Evolutionary conservation across 805 yeast genomes (phyloP).

Genomic region (Cyberlindnera nakhonratchasimensis): DNA sequence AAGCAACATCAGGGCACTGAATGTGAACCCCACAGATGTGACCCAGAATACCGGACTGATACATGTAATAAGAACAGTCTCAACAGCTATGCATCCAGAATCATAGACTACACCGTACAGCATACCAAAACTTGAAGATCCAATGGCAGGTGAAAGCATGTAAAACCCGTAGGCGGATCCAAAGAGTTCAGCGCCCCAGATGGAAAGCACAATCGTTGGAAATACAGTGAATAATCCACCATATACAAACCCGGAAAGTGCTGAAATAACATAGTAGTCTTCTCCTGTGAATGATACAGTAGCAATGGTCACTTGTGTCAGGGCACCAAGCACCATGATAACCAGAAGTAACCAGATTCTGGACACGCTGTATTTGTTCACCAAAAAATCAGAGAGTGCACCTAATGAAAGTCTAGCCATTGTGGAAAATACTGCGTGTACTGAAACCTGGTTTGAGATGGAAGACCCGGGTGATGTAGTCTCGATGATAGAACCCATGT

Average conservation of each 20-base stretch:
- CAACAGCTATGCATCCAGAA: conserved; percentile 22
- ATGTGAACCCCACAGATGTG: conserved; percentile 13
- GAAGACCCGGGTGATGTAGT: conserved; percentile 21
- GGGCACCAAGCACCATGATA: conserved; percentile 33
- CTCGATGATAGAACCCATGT: conserved; percentile 68
- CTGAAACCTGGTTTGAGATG: conserved; percentile 50
- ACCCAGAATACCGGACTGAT: conserved; percentile 22
- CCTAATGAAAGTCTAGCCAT: conserved; percentile 65
- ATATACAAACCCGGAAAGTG: conserved; percentile 64
- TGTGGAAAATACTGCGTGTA: conserved; percentile 68
- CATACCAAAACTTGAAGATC: conserved; percentile 65
- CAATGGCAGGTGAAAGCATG: conserved; percentile 85
- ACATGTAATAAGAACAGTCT: conserved; percentile 7
- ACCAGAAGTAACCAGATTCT: conserved; percentile 31
- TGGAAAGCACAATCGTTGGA: conserved; percentile 78
- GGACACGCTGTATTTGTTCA: conserved; percentile 26
- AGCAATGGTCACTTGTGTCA: conserved; percentile 35
- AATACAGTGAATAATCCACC: conserved; percentile 84
- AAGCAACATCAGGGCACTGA: conserved; percentile 13
- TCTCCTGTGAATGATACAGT: conserved; percentile 19
- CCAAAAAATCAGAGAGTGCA: conserved; percentile 58
- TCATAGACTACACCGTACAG: conserved; percentile 67
- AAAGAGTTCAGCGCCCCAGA: conserved; percentile 85
- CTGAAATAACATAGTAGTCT: conserved; percentile 34
- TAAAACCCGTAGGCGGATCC: conserved; percentile 94